These are phyloP conservation scores for Penicillium crystallinum DNA, from an alignment of 495 filamentous ascomycete genomes.

Conservation along the genomic window DNA sequence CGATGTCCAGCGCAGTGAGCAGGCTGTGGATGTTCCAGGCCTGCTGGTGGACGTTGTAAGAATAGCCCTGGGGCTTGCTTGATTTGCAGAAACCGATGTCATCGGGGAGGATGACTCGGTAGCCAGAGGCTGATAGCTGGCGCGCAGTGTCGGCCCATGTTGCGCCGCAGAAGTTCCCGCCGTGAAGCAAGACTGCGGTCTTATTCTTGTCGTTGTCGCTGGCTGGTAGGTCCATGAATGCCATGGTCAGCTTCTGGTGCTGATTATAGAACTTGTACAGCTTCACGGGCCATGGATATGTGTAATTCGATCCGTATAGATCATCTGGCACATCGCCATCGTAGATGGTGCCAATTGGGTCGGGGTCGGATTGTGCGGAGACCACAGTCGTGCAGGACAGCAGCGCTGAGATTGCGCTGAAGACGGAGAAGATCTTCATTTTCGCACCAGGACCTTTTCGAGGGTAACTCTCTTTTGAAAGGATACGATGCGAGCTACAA, in stretches of 20 bases:
- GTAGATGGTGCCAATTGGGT: constrained; percentile 12
- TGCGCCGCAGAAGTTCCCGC: constrained; percentile 14
- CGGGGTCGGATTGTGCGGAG: constrained; percentile 7
- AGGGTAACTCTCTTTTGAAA: too few relatives aligned
- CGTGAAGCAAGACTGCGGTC: constrained; percentile 10
- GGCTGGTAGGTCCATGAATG: constrained; percentile 11
- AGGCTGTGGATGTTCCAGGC: constrained; percentile 14
- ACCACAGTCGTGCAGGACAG: constrained; percentile 2
- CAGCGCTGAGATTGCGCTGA: background rate
- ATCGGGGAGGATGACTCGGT: constrained; percentile 15
- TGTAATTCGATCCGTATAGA: constrained; percentile 11
- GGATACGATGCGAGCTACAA: too few relatives aligned
- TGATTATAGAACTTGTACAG: too few relatives aligned
- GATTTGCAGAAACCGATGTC: constrained; percentile 19
- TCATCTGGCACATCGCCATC: constrained; percentile 6
- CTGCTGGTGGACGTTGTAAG: constrained; percentile 14
- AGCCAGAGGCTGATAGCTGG: constrained; percentile 8
- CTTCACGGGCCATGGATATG: constrained; percentile 9
- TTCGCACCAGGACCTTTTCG: too few relatives aligned
- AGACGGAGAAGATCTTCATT: constrained; percentile 3
- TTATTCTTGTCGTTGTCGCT: background rate
- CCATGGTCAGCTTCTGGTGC: constrained; percentile 7
- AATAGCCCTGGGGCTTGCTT: constrained; percentile 16
- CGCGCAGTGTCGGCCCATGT: constrained; percentile 15
- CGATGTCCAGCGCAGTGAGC: constrained; percentile 9